Percentiles rank a stretch among this genome's conserved stretches.
phyloP scores from a whole-genome alignment of 2,329 filamentous ascomycete genomes.

The Aspergillus puulaauensis region DNA sequence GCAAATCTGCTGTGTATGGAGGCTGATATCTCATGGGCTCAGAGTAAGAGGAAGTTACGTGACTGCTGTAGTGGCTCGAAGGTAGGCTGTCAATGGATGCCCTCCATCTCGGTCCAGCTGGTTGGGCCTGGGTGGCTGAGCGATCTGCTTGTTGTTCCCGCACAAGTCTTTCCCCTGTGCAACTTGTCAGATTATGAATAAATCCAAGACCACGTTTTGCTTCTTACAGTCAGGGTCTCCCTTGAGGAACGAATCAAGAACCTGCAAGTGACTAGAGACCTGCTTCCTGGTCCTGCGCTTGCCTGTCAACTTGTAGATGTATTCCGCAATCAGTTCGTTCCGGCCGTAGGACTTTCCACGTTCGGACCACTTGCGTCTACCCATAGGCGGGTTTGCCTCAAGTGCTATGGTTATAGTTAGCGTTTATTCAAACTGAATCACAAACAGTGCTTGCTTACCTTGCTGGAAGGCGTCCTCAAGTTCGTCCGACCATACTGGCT shows the following conservation, averaged over 20 bases:
- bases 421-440: background rate
- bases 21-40: constrained; percentile 33
- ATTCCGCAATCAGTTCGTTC: constrained; percentile 62
- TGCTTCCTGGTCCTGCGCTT: constrained; percentile 56
- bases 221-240: constrained; percentile 53
- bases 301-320: constrained; percentile 56
- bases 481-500: constrained; percentile 47
- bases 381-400: constrained; percentile 57
- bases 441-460: constrained; percentile 30
- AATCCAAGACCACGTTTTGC: background rate
- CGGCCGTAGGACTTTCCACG: constrained; percentile 57
- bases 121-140: constrained; percentile 32
- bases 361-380: constrained; percentile 53
- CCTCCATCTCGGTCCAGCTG: constrained; percentile 33
- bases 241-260: constrained; percentile 57
- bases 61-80: constrained; percentile 30
- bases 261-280: constrained; percentile 65
- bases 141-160: constrained; percentile 36
- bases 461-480: constrained; percentile 50
- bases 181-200: constrained; percentile 11
- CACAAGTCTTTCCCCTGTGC: constrained; percentile 39
- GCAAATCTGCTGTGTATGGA: constrained; percentile 34
- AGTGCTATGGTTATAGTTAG: constrained; percentile 44
- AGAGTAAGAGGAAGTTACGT: constrained; percentile 28
- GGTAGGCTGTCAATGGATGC: constrained; percentile 33